phyloP scores from a whole-genome alignment of 495 filamentous ascomycete genomes.

The Xylaria flabelliformis region DNA sequence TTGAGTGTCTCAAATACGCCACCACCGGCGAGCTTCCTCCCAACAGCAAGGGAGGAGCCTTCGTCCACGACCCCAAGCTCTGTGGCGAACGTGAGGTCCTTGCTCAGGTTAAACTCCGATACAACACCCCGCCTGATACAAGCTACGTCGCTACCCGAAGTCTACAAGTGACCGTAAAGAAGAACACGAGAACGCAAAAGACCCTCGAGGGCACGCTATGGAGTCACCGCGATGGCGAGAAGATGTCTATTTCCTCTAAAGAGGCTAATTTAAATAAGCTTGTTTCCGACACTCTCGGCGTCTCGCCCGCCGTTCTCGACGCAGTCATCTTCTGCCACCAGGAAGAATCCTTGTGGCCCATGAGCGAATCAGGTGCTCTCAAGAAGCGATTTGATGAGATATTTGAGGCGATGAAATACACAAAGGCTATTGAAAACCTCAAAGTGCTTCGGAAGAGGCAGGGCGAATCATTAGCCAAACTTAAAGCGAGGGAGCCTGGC shows the following conservation, averaged over 20 bases:
- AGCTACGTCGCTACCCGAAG: slow-evolving; percentile 82
- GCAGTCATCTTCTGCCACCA: slow-evolving; percentile 98
- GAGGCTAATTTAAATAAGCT: slow-evolving; percentile 81
- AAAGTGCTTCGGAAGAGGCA: slow-evolving; percentile 84
- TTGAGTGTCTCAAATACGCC: slow-evolving; percentile 98
- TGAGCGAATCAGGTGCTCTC: slow-evolving; percentile 83
- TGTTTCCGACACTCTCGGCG: slow-evolving; percentile 87
- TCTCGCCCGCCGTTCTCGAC: slow-evolving; percentile 87
- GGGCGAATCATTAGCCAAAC: slow-evolving; percentile 71
- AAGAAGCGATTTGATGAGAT: slow-evolving; percentile 98
- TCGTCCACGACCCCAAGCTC: slow-evolving; percentile 95
- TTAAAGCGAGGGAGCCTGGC: slow-evolving; percentile 74
- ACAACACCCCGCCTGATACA: slow-evolving; percentile 74
- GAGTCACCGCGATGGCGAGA: slow-evolving; percentile 81
- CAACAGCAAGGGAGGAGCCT: slow-evolving; percentile 92
- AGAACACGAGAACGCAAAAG: slow-evolving; percentile 71
- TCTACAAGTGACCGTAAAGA: slow-evolving; percentile 86
- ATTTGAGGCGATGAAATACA: slow-evolving; percentile 95
- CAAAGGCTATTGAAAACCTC: slow-evolving; percentile 94
- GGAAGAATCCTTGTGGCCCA: slow-evolving; percentile 96
- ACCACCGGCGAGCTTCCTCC: slow-evolving; percentile 93
- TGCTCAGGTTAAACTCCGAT: slow-evolving; percentile 89
- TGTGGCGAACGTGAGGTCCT: slow-evolving; percentile 88
- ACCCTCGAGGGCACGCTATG: slow-evolving; percentile 80
- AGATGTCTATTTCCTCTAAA: slow-evolving; percentile 74